Conservation (phyloP, 768 basidiomycete species). For the Solioccasus polychromus region DNA sequence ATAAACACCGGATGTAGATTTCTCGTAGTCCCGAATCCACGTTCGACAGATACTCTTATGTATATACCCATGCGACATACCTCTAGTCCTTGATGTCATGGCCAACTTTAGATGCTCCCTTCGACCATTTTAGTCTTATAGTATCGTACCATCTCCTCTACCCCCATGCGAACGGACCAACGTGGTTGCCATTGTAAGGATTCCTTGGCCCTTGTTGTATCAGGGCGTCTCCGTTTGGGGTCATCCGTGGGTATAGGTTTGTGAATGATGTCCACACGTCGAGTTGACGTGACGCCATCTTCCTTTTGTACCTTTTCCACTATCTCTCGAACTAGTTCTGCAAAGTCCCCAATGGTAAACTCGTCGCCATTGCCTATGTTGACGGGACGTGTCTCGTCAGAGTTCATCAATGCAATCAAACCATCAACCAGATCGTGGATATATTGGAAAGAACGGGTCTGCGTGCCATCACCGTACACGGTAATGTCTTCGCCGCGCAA, state of each 20-base stretch:
- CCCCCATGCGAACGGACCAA: slow-evolving; percentile 90
- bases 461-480: slow-evolving; percentile 90
- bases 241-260: slow-evolving; percentile 88
- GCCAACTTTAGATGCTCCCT: slow-evolving; percentile 57
- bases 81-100: background rate
- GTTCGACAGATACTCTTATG: background rate
- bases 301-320: slow-evolving; percentile 91
- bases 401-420: slow-evolving; percentile 92
- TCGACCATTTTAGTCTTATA: slow-evolving; percentile 89
- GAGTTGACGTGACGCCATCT: slow-evolving; percentile 54
- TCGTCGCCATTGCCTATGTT: slow-evolving; percentile 97
- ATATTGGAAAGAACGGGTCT: slow-evolving; percentile 97
- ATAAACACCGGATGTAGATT: background rate
- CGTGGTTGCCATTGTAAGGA: slow-evolving; percentile 85
- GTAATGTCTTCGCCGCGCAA: slow-evolving; percentile 96
- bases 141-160: slow-evolving; percentile 94
- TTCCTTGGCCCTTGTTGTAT: slow-evolving; percentile 87
- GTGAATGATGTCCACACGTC: slow-evolving; percentile 67
- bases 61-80: slow-evolving; percentile 1
- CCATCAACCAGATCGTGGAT: slow-evolving; percentile 97
- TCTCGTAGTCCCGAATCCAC: too few relatives aligned
- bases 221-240: slow-evolving; percentile 90
- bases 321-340: slow-evolving; percentile 85
- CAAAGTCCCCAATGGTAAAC: slow-evolving; percentile 94
- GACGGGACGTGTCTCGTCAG: slow-evolving; percentile 86